Base-by-base conservation (phyloP, 768 basidiomycete species). In the Agrocybe pediades region DNA sequence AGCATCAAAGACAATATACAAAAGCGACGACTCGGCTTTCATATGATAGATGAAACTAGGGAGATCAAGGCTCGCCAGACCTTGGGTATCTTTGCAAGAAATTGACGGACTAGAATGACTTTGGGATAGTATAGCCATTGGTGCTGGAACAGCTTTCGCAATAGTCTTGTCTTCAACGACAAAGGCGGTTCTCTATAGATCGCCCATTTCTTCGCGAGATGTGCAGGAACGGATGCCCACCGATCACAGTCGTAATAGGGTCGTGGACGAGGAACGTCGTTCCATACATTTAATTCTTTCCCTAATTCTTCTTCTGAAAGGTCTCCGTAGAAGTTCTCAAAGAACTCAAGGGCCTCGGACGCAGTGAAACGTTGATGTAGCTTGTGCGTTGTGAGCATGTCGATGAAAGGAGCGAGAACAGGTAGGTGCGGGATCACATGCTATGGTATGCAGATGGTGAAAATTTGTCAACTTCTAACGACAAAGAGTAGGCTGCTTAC, bases 371-470 rank as follows among this genome's bases (percentile, higher is more conserved):
- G 59, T 3, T 20, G 24, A 0, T 29, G 6, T 7, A 71, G 30
- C 21, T 68, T 42, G 1, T 62, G 56, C 2, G 66, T 68, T 4
- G 62, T 60, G 63, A 71, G 66, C 29, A 42, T 54, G 44, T 71
- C 69, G 1, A 71, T 33, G 11, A 71, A 53, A 6, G 68, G 69
- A 1, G 67, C 69, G 2, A 71, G 45, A 39, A 71, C 54, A 0
- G 66, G 68, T 15, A 64, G 42, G 1, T 27, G n/a, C 5, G 51
- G 53, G 0, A 59, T 57, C 9, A 64, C 33, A 54, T 64, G 54
- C 69, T 69, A 15, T 2, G 13, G 15, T 9, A n/a, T 39, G 48
- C 26, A n/a, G n/a, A n/a, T n/a, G 21, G 23, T n/a, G 47, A 15
- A 20, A 19, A 27, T 21, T 15, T 6, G 20, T 21, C 24, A 24